Evolutionary conservation across 169 alveolate species (phyloP).

Genomic region (Toxoplasma gondii): DNA sequence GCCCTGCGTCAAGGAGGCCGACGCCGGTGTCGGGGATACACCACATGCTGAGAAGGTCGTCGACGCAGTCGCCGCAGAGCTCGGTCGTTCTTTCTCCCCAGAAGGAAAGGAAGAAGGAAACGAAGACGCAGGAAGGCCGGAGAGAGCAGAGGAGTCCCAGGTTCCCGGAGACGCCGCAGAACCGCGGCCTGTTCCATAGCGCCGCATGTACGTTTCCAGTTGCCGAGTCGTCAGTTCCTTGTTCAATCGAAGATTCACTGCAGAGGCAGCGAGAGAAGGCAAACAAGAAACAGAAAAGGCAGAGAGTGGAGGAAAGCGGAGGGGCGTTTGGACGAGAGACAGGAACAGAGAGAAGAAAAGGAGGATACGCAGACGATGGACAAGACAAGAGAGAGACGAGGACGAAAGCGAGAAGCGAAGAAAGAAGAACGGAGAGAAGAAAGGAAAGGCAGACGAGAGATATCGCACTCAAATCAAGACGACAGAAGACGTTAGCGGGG

Average conservation of each 20-base stretch:
- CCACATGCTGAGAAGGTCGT: neutral
- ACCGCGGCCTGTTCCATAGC: neutral
- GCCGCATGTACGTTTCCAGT: constrained; percentile 16
- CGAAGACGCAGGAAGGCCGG: neutral
- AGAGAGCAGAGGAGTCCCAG: neutral
- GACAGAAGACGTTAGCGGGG: too few relatives aligned
- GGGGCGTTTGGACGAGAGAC: neutral
- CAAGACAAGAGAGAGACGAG: too few relatives aligned
- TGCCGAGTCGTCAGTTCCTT: constrained; percentile 36
- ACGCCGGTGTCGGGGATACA: neutral
- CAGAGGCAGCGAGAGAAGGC: neutral
- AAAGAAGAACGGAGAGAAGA: too few relatives aligned
- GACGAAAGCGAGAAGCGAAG: too few relatives aligned
- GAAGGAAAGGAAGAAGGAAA: neutral
- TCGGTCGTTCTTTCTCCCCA: neutral
- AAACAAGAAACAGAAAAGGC: neutral
- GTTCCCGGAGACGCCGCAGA: neutral
- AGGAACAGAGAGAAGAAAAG: too few relatives aligned
- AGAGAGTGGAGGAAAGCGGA: neutral
- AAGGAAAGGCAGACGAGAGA: too few relatives aligned
- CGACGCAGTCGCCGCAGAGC: neutral
- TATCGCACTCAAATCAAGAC: too few relatives aligned
- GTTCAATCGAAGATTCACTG: constrained; percentile 27
- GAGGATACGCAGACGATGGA: too few relatives aligned
- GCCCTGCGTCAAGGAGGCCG: neutral